Conservation (phyloP, 352 stramenopile genomes). For the Globisporangium nagaii region DNA sequence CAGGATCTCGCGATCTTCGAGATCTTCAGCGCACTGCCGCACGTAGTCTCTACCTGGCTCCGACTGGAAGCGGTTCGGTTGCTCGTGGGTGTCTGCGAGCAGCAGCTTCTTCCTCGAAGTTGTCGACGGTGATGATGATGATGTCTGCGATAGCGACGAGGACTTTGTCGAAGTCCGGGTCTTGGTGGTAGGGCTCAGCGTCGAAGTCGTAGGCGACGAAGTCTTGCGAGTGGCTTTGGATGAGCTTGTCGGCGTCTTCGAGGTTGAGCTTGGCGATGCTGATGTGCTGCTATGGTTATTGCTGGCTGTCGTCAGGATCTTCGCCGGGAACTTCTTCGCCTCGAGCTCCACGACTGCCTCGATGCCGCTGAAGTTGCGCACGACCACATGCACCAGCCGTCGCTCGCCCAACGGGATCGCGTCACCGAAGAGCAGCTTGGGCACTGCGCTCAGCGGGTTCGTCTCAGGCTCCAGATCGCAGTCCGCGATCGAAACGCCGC, state of each 20-base stretch:
- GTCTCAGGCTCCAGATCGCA: slow-evolving; percentile 46
- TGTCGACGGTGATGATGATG: not conserved
- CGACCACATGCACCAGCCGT: slow-evolving; percentile 34
- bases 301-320: not conserved
- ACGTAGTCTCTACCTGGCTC: slow-evolving; percentile 40
- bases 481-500: slow-evolving; percentile 31
- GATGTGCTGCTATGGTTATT: not conserved
- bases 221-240: not conserved
- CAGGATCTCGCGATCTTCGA: slow-evolving; percentile 45
- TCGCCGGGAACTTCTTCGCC: slow-evolving; percentile 44
- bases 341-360: slow-evolving; percentile 54
- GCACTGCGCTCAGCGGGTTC: slow-evolving; percentile 22
- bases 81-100: slow-evolving; percentile 40
- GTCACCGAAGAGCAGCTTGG: slow-evolving; percentile 64
- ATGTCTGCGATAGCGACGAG: not conserved
- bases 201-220: not conserved
- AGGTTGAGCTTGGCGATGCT: not conserved
- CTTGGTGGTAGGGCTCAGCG: not conserved
- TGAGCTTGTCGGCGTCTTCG: not conserved
- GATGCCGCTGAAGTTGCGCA: slow-evolving; percentile 81
- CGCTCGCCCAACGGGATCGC: slow-evolving; percentile 52
- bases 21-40: slow-evolving; percentile 25
- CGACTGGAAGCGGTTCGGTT: slow-evolving; percentile 49
- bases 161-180: not conserved
- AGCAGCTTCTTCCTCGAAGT: slow-evolving; percentile 16